Conservation (phyloP, 805 yeast genomes). For the Vanderwaltozyma tropicalis region DNA sequence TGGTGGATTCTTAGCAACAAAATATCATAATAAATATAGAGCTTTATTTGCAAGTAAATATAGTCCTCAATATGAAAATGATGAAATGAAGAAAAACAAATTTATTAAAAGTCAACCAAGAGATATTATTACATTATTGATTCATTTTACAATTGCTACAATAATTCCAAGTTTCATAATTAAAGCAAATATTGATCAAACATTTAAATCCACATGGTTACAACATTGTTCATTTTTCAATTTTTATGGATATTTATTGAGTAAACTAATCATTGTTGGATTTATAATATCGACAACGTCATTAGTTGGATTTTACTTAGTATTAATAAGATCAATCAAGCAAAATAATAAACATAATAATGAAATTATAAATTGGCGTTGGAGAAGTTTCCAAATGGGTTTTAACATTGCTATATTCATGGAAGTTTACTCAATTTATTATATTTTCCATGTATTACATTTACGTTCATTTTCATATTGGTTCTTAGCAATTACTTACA, state of each 20-base stretch:
- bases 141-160: neutral
- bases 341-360: constrained; percentile 1
- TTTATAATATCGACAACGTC: neutral
- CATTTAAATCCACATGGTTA: constrained; percentile 69
- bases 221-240: constrained; percentile 71
- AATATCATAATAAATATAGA: constrained; percentile 1
- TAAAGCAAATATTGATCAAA: constrained; percentile 65
- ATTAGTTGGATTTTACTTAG: neutral
- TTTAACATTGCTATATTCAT: constrained; percentile 65
- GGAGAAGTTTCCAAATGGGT: constrained; percentile 68
- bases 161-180: constrained; percentile 63
- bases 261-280: constrained; percentile 33
- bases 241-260: constrained; percentile 66
- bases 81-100: neutral
- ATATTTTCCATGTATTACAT: constrained; percentile 46
- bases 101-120: neutral
- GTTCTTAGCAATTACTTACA: constrained; percentile 61
- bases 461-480: constrained; percentile 58
- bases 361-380: constrained; percentile 50
- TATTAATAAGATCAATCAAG: too few species aligned
- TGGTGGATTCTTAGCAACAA: constrained; percentile 42
- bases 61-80: neutral
- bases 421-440: constrained; percentile 56
- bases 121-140: neutral
- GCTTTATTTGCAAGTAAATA: neutral